phyloP scores from a whole-genome alignment of 306 rosid genomes.

The Cucumis sativus region DNA sequence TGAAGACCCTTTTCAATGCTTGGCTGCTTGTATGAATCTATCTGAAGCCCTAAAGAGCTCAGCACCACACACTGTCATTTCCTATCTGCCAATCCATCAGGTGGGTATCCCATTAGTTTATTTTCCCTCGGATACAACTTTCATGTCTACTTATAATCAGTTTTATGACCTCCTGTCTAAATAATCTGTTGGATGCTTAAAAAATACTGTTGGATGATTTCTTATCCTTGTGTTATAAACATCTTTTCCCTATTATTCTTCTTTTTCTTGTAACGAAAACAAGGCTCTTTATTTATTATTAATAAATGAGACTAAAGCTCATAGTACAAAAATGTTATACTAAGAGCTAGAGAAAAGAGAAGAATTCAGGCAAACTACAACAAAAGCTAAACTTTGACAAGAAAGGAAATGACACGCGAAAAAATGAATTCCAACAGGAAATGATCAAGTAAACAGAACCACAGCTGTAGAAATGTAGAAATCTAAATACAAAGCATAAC shows the following conservation, averaged over 20 bases:
- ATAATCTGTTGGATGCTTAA: neutral
- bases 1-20: conserved; percentile 86
- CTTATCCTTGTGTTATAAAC: neutral
- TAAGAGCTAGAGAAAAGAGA: no score
- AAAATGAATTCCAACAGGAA: no score
- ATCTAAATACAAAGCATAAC: no score
- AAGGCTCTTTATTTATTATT: no score
- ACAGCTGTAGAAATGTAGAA: no score
- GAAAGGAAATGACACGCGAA: no score
- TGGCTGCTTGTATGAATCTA: conserved; percentile 78
- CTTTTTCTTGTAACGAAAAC: no score
- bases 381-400: no score
- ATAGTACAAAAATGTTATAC: no score
- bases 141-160: neutral
- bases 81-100: conserved; percentile 78
- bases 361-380: no score
- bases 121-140: neutral
- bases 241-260: neutral
- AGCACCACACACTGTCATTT: conserved; percentile 58
- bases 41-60: conserved; percentile 69
- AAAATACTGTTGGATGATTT: neutral
- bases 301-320: no score
- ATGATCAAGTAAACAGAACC: no score
- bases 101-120: conserved; percentile 15
- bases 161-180: neutral